A percentile compares a stretch with the other conserved stretches of the same genome.
Conservation (phyloP, 306 rosid species). For the Astragalus glycyphyllos region DNA sequence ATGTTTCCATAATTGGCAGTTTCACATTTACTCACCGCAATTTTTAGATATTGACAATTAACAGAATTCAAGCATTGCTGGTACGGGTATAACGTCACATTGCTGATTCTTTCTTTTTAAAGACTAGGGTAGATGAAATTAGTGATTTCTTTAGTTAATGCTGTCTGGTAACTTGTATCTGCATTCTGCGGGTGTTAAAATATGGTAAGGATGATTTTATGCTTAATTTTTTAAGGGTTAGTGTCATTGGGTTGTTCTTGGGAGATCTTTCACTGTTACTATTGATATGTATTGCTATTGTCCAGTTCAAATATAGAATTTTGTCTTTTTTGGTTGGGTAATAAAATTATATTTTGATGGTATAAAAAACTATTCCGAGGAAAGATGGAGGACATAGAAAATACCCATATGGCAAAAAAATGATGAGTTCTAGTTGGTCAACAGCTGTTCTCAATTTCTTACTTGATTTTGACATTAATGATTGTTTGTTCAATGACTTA, state of each 20-base stretch:
- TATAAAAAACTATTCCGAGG: background rate
- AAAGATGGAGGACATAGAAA: constrained; percentile 22
- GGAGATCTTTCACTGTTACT: constrained; percentile 26
- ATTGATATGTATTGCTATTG: constrained; percentile 18
- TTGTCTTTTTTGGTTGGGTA: constrained; percentile 20
- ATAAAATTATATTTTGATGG: constrained; percentile 1
- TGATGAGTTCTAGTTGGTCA: constrained; percentile 26
- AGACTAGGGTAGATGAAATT: constrained; percentile 17
- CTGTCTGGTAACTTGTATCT: constrained; percentile 4
- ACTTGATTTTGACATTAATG: constrained; percentile 33
- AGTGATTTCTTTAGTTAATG: constrained; percentile 37
- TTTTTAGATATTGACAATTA: constrained; percentile 18
- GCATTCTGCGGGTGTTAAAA: constrained; percentile 39
- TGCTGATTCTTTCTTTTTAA: constrained; percentile 26
- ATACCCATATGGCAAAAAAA: constrained; percentile 29
- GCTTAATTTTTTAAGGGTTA: constrained; percentile 15
- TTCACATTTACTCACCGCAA: constrained; percentile 26
- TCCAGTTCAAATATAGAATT: constrained; percentile 35
- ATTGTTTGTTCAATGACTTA: constrained; percentile 44
- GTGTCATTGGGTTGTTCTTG: constrained; percentile 32
- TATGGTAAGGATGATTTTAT: constrained; percentile 1
- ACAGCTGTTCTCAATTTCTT: constrained; percentile 31
- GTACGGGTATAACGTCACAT: constrained; percentile 4
- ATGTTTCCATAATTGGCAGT: constrained; percentile 16
- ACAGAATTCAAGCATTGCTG: constrained; percentile 27